Conservation (phyloP, 2,329 filamentous ascomycete species). For the Alternaria infectoria region DNA sequence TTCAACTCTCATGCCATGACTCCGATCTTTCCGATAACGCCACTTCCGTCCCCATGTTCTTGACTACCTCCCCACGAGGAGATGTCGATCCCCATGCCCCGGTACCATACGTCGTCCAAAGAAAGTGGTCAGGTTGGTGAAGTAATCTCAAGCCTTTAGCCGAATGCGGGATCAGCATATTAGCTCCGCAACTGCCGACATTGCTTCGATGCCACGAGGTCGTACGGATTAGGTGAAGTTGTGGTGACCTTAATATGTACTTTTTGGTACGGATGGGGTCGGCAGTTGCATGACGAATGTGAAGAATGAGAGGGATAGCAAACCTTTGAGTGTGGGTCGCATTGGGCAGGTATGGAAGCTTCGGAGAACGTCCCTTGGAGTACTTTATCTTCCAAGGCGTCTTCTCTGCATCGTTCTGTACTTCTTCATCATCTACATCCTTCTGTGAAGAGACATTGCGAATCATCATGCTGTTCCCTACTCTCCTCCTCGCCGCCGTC, state of each 20-base stretch:
- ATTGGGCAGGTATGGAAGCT: not conserved
- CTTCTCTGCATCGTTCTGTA: not conserved
- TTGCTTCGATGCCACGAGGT: not conserved
- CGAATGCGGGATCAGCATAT: conserved; percentile 14
- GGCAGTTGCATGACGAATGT: not conserved
- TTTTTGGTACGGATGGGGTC: not conserved
- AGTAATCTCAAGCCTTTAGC: conserved; percentile 25
- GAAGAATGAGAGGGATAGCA: not conserved
- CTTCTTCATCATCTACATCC: not conserved
- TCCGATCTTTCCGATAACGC: not conserved
- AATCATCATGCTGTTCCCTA: conserved; percentile 25
- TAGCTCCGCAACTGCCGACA: conserved; percentile 18
- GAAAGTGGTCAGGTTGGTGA: conserved; percentile 1
- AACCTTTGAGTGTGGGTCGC: not conserved
- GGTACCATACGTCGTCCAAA: conserved; percentile 1
- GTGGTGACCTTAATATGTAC: conserved; percentile 2
- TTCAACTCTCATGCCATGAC: not conserved
- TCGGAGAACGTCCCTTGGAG: not conserved
- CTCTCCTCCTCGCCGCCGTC: conserved; percentile 29
- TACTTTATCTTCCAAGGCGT: not conserved
- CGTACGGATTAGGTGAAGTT: not conserved
- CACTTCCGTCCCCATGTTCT: not conserved
- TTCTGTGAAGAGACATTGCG: not conserved
- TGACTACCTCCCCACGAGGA: not conserved
- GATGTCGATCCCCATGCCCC: conserved; percentile 5